Conservation (phyloP, 257 asterid species). For the Lycium ferocissimum region DNA sequence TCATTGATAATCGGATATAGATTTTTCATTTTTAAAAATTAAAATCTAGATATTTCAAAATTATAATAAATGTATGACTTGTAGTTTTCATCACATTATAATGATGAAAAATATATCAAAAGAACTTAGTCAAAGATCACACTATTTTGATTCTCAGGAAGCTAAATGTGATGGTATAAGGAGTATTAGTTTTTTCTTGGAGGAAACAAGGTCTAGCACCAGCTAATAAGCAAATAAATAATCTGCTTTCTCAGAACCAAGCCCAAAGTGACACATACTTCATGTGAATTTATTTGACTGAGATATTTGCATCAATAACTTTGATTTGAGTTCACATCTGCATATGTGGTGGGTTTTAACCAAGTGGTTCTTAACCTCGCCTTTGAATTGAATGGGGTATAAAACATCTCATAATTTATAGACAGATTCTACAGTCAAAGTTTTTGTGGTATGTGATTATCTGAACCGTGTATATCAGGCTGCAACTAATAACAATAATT, state of each 20-base stretch:
- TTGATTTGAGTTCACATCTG: neutral
- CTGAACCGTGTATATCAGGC: neutral
- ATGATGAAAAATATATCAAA: neutral
- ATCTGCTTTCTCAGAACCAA: neutral
- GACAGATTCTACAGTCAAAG: neutral
- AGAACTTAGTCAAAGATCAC: neutral
- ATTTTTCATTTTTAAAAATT: neutral
- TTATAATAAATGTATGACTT: neutral
- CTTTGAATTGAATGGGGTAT: neutral
- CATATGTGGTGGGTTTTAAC: neutral
- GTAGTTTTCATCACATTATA: conserved; percentile 3
- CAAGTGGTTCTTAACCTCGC: neutral
- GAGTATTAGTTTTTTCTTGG: neutral
- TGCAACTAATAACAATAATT: neutral
- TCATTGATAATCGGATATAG: neutral
- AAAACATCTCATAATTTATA: neutral
- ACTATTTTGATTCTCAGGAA: neutral
- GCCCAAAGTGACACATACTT: neutral
- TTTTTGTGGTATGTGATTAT: neutral
- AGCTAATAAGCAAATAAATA: neutral
- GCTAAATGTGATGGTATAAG: neutral
- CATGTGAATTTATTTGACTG: neutral
- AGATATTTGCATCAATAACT: neutral
- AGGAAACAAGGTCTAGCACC: neutral
- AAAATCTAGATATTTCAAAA: neutral